phyloP scores from a whole-genome alignment of 768 basidiomycete species.

The Mycena pura region DNA sequence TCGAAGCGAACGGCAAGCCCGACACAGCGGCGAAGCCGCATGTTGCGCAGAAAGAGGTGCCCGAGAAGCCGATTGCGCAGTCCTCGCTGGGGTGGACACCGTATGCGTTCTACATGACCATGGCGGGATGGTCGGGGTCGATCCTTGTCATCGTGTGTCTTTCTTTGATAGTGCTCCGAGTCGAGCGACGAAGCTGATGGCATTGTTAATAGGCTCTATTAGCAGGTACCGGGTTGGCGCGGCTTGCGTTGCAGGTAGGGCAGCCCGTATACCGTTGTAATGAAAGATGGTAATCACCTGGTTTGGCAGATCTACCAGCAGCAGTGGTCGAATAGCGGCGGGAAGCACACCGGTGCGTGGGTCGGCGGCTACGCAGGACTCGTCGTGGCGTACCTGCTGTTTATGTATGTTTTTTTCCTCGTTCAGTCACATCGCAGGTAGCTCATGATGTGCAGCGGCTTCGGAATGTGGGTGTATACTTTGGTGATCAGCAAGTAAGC shows the following conservation, averaged over 20 bases:
- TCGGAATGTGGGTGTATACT: not conserved
- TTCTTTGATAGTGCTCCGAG: not conserved
- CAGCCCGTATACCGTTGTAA: no score
- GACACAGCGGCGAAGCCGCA: not conserved
- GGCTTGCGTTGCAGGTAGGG: not conserved
- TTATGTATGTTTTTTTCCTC: not conserved
- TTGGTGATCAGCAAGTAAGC: not conserved
- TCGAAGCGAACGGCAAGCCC: not conserved
- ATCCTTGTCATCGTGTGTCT: not conserved
- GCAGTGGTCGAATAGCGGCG: not conserved
- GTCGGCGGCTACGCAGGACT: conserved; percentile 12
- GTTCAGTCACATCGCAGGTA: not conserved
- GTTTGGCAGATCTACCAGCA: not conserved
- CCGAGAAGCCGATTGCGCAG: not conserved
- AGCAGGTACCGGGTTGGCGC: not conserved
- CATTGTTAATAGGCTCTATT: not conserved
- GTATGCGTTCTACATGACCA: conserved; percentile 9
- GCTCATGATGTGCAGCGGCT: not conserved
- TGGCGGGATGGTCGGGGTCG: conserved; percentile 6
- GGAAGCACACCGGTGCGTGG: not conserved
- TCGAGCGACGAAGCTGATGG: not conserved
- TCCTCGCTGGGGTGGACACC: conserved; percentile 7
- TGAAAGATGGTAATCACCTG: not conserved
- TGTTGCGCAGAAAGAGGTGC: not conserved
- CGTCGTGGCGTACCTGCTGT: not conserved